Conservation (phyloP, 2,329 filamentous ascomycete species). For the Aspergillus awamori region DNA sequence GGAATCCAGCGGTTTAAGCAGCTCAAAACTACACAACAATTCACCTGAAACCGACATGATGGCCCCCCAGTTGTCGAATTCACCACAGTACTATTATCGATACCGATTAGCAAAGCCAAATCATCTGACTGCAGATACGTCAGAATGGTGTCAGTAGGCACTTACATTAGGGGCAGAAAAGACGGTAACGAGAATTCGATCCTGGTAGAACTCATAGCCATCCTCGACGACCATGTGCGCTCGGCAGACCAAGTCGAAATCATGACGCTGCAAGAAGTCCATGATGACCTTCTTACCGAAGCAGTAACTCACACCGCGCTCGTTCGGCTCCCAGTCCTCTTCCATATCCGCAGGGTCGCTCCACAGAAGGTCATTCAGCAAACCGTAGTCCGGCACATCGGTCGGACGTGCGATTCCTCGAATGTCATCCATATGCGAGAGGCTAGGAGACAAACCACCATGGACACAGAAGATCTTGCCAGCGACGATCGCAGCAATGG, state of each 20-base stretch:
- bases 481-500: slow-evolving; percentile 94
- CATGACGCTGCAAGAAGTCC: slow-evolving; percentile 89
- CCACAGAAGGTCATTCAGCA: slow-evolving; percentile 95
- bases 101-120: slow-evolving; percentile 27
- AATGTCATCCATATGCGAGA: slow-evolving; percentile 98
- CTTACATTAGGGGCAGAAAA: slow-evolving; percentile 96
- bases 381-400: slow-evolving; percentile 93
- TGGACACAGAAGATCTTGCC: slow-evolving; percentile 98
- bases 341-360: slow-evolving; percentile 98
- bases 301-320: slow-evolving; percentile 95
- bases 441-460: slow-evolving; percentile 85
- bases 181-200: slow-evolving; percentile 90
- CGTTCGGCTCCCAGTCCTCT: slow-evolving; percentile 95
- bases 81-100: slow-evolving; percentile 80
- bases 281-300: slow-evolving; percentile 98
- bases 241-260: slow-evolving; percentile 95
- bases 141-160: slow-evolving; percentile 24
- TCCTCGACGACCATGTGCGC: slow-evolving; percentile 99
- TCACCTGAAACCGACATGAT: slow-evolving; percentile 97
- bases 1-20: slow-evolving; percentile 93
- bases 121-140: background rate
- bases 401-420: slow-evolving; percentile 93
- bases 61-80: slow-evolving; percentile 98
- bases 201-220: slow-evolving; percentile 98
- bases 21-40: slow-evolving; percentile 92